phyloP scores from a whole-genome alignment of 805 yeast genomes.

The Candida saitoana region DNA sequence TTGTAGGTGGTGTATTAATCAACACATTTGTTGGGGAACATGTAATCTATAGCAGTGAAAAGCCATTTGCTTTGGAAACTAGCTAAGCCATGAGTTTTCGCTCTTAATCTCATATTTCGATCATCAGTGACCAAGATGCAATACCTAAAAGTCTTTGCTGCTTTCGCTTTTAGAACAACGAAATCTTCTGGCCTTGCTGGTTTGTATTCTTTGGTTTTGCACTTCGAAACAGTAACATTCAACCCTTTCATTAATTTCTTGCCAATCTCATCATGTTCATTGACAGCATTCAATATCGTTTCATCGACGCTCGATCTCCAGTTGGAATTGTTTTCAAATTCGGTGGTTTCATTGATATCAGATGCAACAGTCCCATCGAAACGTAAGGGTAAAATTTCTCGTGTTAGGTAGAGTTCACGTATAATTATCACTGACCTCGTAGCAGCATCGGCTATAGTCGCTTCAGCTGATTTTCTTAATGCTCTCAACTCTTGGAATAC shows the following conservation, averaged over 20 bases:
- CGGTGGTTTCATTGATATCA: slow-evolving; percentile 66
- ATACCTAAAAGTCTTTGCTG: slow-evolving; percentile 46
- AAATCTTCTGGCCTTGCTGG: slow-evolving; percentile 7
- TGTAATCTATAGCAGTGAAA: slow-evolving; percentile 46
- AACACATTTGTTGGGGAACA: slow-evolving; percentile 48
- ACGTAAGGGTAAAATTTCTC: slow-evolving; percentile 54
- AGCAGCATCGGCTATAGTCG: slow-evolving; percentile 73
- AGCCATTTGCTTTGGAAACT: slow-evolving; percentile 61
- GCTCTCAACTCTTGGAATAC: slow-evolving; percentile 77
- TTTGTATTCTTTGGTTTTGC: background rate
- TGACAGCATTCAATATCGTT: slow-evolving; percentile 52
- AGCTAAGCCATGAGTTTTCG: slow-evolving; percentile 52
- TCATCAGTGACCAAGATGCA: slow-evolving; percentile 72
- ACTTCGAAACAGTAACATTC: slow-evolving; percentile 18
- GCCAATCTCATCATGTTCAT: slow-evolving; percentile 38
- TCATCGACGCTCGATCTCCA: slow-evolving; percentile 76
- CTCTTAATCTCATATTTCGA: slow-evolving; percentile 63
- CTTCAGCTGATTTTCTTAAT: slow-evolving; percentile 65
- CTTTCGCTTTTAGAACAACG: slow-evolving; percentile 26
- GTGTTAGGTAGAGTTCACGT: slow-evolving; percentile 58
- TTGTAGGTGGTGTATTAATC: slow-evolving; percentile 27
- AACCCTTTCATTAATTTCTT: slow-evolving; percentile 39
- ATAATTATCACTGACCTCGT: slow-evolving; percentile 74
- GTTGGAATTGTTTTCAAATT: slow-evolving; percentile 66
- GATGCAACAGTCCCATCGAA: slow-evolving; percentile 68